Evolutionary conservation across 129 eudicot species (phyloP), one percentile per base, ranked within the genome.

Genomic region (Arctium lappa): DNA sequence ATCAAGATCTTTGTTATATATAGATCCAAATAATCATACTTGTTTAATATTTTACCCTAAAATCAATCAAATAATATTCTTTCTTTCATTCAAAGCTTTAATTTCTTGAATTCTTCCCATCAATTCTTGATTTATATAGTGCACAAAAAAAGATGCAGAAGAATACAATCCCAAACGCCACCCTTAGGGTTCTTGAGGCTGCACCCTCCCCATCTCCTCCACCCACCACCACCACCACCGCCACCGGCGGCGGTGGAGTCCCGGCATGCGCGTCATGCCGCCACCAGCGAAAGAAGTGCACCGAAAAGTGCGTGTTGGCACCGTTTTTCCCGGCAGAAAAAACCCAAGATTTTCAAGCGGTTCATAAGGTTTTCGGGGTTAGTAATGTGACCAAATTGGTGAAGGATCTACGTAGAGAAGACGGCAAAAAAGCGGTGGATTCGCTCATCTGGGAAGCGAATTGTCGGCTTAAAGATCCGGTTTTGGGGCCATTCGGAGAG

Each of bases 251-350:
- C 5, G 84, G 73, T 0, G 91, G 88, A 42, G 85, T 86, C 18
- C 85, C 89, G 0, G 97, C 98, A 3, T 95, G 98, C 37, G 98
- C 98, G 11, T 93, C 98, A 0, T 95, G 98, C 92, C 92, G 96
- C 89, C 98, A 95, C 86, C 98, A 95, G 38, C 82, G 98, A 32
- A 95, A 95, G 80, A 91, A 90, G 82, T 95, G 98, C 88, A 91
- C 90, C 0, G 94, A 90, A n/a, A 91, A 92, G 80, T 95, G 98
- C 73, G 56, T 88, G 0, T 29, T 95, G 53, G 98, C 98, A 5
- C 97, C 97, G 0, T 92, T 84, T 36, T 95, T 95, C 46, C 97
- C 97, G 0, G 97, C 84, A 6, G 93, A 87, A 6, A 92, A 88
- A 73, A 81, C 87, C 32, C 90, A 88, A 33, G 97, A 95, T 72